Conservation (phyloP, 495 filamentous ascomycete genomes). For the Penicillium arizonense region DNA sequence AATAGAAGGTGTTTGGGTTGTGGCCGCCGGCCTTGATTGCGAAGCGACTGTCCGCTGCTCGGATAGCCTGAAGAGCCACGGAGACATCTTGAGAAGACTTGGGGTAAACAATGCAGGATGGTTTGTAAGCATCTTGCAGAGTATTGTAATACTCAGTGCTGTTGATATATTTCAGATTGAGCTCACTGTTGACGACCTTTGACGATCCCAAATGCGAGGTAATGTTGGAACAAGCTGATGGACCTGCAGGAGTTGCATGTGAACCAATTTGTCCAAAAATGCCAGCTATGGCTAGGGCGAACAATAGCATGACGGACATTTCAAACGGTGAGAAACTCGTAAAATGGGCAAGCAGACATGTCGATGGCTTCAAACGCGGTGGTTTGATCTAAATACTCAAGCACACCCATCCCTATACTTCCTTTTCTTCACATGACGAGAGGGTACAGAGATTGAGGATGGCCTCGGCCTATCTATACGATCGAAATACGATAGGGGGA, state of each 20-base stretch:
- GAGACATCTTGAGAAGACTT: constrained; percentile 26
- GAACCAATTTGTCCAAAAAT: constrained; percentile 4
- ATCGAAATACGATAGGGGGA: constrained; percentile 9
- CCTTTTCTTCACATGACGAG: constrained; percentile 1
- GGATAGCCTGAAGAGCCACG: constrained; percentile 21
- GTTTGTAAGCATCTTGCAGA: constrained; percentile 29
- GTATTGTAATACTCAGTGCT: constrained; percentile 48
- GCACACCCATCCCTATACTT: background rate
- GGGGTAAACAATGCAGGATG: constrained; percentile 34
- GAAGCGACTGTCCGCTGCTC: constrained; percentile 32
- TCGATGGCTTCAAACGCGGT: constrained; percentile 3
- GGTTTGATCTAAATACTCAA: too few relatives aligned
- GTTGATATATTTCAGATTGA: constrained; percentile 14
- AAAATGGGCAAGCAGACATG: background rate
- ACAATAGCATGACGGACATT: constrained; percentile 6
- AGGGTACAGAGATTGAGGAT: background rate
- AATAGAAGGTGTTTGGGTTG: constrained; percentile 38
- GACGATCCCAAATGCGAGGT: constrained; percentile 18
- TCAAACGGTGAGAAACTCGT: background rate
- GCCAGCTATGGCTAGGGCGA: constrained; percentile 6
- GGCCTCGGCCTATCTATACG: constrained; percentile 16
- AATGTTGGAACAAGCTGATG: constrained; percentile 23
- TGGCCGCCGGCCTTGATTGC: constrained; percentile 49
- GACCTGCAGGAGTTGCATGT: constrained; percentile 9
- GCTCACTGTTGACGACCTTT: constrained; percentile 18